Base-by-base conservation (phyloP, 2,329 filamentous ascomycete genomes). In the Emergomyces pasteurianus region DNA sequence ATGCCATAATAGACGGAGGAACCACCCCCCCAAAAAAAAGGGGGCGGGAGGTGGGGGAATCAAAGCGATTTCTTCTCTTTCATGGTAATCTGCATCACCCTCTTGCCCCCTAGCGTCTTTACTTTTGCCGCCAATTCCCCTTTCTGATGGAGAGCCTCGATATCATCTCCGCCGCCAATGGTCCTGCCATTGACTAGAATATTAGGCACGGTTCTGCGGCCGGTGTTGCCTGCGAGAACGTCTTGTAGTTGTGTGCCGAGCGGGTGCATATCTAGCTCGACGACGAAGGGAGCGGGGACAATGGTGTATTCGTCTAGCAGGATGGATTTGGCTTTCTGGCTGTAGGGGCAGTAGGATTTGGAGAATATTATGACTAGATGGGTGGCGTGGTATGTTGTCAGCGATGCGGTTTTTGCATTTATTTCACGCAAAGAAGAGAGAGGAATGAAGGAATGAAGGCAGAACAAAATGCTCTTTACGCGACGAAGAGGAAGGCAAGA, bases 301-400 rank as follows among this genome's bases (percentile, higher is more conserved):
- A 99, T 95, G 60, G 79, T 80, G 78, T 97, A 97, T 67, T 88
- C 86, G 26, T 92, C 84, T 49, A 96, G 83, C 47, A 99, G 83
- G 60, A 97, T 83, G 50, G 81, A 80, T 76, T 99, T 99, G 53
- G 94, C 94, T 67, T 85, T 86, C 71, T 86, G 87, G 58, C 91
- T 96, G 76, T 83, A 87, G 0, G 88, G 90, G 74, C 94, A 99
- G 77, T 92, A 96, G 1, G 88, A 84, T 75, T 99, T 97, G 65
- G 91, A 96, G 78, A 97, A 97, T 68, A 99, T 90, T 72, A 96
- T 89, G 63, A 97, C 90, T 94, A 65, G 26, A 3, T 26, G 26
- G 14, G 1, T 23, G 26, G 47, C 0, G 21, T 7, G 23, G 31
- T 18, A 18, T 14, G 12, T 12, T 21, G 50, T 36, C 14, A 28